A percentile compares a stretch with the other conserved stretches of the same genome.
phyloP scores from a whole-genome alignment of 2,329 filamentous ascomycete species.

The Colletotrichum cereale region DNA sequence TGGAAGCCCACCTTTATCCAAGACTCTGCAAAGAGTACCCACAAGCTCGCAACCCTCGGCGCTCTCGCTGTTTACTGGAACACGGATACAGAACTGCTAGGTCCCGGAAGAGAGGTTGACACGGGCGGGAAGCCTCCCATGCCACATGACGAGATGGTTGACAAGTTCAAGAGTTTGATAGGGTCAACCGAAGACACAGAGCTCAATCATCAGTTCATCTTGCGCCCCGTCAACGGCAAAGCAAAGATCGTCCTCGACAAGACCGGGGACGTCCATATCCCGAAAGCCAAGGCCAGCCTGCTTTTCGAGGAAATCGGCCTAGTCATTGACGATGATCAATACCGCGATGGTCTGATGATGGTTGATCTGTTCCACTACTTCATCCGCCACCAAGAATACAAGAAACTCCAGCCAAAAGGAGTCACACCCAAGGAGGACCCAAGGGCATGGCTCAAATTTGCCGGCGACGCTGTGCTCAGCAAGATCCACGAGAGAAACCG shows the following conservation, averaged over 20 bases:
- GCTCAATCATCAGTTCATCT: slow-evolving; percentile 85
- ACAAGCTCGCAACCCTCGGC: slow-evolving; percentile 93
- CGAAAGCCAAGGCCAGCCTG: slow-evolving; percentile 90
- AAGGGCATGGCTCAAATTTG: slow-evolving; percentile 91
- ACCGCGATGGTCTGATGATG: slow-evolving; percentile 97
- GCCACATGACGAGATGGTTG: slow-evolving; percentile 81
- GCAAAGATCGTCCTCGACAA: slow-evolving; percentile 97
- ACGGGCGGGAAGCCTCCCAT: slow-evolving; percentile 70
- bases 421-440: slow-evolving; percentile 89
- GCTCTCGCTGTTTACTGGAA: slow-evolving; percentile 98
- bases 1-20: slow-evolving; percentile 98
- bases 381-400: slow-evolving; percentile 96
- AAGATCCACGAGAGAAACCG: slow-evolving; percentile 97
- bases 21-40: slow-evolving; percentile 82
- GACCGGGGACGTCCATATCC: slow-evolving; percentile 80
- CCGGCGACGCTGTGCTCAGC: slow-evolving; percentile 86
- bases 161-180: slow-evolving; percentile 83
- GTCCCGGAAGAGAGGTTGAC: slow-evolving; percentile 81
- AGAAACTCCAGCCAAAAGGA: slow-evolving; percentile 87
- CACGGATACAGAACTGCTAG: slow-evolving; percentile 88
- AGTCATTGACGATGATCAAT: slow-evolving; percentile 97
- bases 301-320: slow-evolving; percentile 98
- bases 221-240: slow-evolving; percentile 95
- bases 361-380: slow-evolving; percentile 99
- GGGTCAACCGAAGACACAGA: slow-evolving; percentile 73